Conservation (phyloP, 2,329 filamentous ascomycete genomes). For the Calycina herbarum region DNA sequence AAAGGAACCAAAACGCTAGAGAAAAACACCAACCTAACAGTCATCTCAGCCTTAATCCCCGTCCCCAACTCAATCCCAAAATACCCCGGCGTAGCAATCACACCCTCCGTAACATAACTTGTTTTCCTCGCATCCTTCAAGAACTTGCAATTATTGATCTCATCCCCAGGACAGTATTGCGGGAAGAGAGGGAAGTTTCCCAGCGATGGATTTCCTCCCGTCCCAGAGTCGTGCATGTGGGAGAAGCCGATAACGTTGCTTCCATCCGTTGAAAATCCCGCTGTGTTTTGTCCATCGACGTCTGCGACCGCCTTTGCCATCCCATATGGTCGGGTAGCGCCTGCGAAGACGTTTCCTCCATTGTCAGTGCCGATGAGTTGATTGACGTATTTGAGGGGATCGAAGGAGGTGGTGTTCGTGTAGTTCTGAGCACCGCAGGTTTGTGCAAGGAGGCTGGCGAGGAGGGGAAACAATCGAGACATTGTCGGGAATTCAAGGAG, state of each 20-base stretch:
- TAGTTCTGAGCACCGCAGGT: background rate
- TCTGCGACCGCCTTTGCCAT: constrained; percentile 55
- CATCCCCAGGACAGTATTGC: constrained; percentile 61
- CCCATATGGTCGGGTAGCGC: constrained; percentile 54
- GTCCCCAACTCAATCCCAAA: constrained; percentile 60
- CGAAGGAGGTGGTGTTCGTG: background rate
- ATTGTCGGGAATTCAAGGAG: background rate
- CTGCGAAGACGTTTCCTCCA: constrained; percentile 52
- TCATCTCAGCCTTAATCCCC: constrained; percentile 65
- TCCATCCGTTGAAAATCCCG: constrained; percentile 54
- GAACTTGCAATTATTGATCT: constrained; percentile 62
- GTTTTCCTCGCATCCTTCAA: constrained; percentile 49
- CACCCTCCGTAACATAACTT: constrained; percentile 44
- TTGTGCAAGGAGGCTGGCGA: background rate
- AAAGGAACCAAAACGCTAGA: too few relatives aligned
- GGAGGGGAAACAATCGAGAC: background rate
- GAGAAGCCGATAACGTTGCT: constrained; percentile 37
- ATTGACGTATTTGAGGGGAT: constrained; percentile 8
- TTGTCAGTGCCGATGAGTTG: constrained; percentile 16
- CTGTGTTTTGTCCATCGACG: constrained; percentile 54
- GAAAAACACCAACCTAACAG: constrained; percentile 41
- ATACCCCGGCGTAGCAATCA: constrained; percentile 62
- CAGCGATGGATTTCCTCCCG: constrained; percentile 56
- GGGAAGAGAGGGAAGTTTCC: constrained; percentile 75
- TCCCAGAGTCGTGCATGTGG: constrained; percentile 46